Base-by-base conservation (phyloP, 1,139 yeast species). In the Saccharomyces hybrid region DNA sequence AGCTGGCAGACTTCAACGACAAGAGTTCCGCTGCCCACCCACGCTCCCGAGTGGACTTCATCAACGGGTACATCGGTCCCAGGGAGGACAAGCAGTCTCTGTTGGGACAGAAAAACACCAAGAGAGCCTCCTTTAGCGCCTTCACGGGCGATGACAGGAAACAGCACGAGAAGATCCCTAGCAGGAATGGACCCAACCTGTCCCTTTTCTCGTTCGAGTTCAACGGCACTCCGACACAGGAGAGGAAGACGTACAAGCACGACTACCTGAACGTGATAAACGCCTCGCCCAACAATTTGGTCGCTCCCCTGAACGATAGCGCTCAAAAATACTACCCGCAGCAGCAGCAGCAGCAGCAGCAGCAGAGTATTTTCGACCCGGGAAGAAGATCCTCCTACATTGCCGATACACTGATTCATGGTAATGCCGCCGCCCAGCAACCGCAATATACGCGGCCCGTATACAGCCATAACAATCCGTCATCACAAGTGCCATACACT, bases 341-440 rank as follows among this genome's bases (percentile, higher is more conserved):
- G 11, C 42, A 34, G 21, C 42, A 34, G 21, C 42, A 34, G 21
- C 42, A 34, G 19, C 42, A n/a, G 16, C 42, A 34, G 24, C 44
- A 38, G 12, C 19, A 38, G n/a, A 16, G 44, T n/a, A 48, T 42
- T 21, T 52, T 52, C 21, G 38, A 46, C 11, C 44, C 57, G 14
- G 64, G 62, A 38, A 60, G 71, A 54, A 63, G 71, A 52, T 67
- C 71, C 5, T 68, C 71, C 19, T 68, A 68, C 55, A 68, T 68
- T 29, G 59, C 71, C 1, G 71, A 68, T 52, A 57, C 69, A 5
- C 54, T 65, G 26, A 65, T 68, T 51, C 70, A 66, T 53, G 44
- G 44, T 12, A 38, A 38, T 4, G 44, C 44, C 12, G 44, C 44
- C 24, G 19, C 24, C 8, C 44, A 38, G 44, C 44, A 38, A 12